Evolutionary conservation across 495 filamentous ascomycete genomes (phyloP), one percentile per base, ranked within the genome.

Genomic region (Hypoxylon lienhwacheense): DNA sequence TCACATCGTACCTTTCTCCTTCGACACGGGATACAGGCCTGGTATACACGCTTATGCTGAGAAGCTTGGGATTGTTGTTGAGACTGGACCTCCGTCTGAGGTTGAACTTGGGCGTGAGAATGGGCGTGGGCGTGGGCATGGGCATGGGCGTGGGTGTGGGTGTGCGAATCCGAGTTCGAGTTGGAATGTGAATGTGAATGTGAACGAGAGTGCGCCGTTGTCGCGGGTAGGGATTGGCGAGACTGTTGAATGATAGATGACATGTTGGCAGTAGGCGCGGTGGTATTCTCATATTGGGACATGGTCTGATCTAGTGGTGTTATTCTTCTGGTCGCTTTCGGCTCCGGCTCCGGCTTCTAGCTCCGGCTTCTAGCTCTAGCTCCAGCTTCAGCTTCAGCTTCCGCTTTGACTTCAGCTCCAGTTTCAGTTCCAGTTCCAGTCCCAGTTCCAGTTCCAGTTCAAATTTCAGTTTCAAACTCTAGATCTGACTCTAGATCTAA

Each of bases 1-100:
- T 97, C 91, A 71, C 91, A 97, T 53, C 91, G 89, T 26, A 96
- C 91, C 71, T 96, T 97, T 61, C 91, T 82, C 41, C 86, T 85
- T 15, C 91, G 84, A 67, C 91, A 96, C 6, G 91, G 91, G 64
- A 95, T 93, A 72, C 91, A 96, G 31, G 87, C 87, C 72, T 91
- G 87, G 63, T 91, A 91, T 44, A 86, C 85, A 48, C 85, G 82
- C 58, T 86, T 85, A 70, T 89, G 85, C 62, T 83, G 82, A 45
- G 66, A 41, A 45, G 21, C 49, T 34, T 50, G 47, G 11, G 40
- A 46, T 26, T 46, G 56, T 8, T 48, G 53, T 34, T 61, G 54
- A 36, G 44, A 15, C 49, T 54, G 46, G 28, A n/a, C n/a, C n/a
- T n/a, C n/a, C n/a, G n/a, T n/a, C n/a, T n/a, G n/a, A n/a, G n/a